These are phyloP conservation scores for Aulographum hederae DNA, from an alignment of 2,329 filamentous ascomycete species.

Conservation along the genomic window DNA sequence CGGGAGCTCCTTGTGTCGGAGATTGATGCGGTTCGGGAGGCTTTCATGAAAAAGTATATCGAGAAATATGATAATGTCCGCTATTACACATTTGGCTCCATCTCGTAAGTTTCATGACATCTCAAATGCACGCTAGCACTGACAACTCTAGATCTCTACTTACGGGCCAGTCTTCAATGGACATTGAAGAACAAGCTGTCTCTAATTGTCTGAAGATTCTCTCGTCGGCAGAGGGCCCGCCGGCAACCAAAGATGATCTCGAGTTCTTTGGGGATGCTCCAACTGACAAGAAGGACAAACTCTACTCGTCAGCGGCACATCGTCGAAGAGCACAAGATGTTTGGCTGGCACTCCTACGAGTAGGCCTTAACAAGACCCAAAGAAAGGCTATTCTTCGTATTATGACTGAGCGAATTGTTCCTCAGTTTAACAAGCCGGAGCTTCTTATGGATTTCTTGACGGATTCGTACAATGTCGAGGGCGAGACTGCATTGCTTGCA, in stretches of 20 bases:
- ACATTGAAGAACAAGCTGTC: too few species aligned
- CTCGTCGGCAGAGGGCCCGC: too few species aligned
- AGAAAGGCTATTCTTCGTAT: conserved; percentile 61
- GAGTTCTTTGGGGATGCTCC: conserved; percentile 50
- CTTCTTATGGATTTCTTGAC: conserved; percentile 90
- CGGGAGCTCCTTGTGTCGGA: conserved; percentile 40
- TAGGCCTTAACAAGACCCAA: conserved; percentile 47
- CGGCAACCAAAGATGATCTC: too few species aligned
- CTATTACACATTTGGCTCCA: conserved; percentile 59
- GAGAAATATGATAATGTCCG: conserved; percentile 70
- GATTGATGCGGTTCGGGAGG: conserved; percentile 41
- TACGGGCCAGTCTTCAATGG: too few species aligned
- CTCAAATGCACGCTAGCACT: not conserved
- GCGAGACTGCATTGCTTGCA: conserved; percentile 71
- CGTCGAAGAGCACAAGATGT: conserved; percentile 70
- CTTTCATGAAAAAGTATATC: conserved; percentile 63
- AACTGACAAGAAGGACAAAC: conserved; percentile 46
- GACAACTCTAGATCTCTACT: too few species aligned
- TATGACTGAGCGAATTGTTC: conserved; percentile 61
- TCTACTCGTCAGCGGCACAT: conserved; percentile 49
- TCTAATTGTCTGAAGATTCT: too few species aligned
- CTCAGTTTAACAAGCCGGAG: conserved; percentile 79
- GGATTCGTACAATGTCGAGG: conserved; percentile 78
- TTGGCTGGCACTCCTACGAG: conserved; percentile 61
- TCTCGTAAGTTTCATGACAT: conserved; percentile 45